Base-by-base conservation (phyloP, 805 yeast species). In the Saccharomyces jurei region DNA sequence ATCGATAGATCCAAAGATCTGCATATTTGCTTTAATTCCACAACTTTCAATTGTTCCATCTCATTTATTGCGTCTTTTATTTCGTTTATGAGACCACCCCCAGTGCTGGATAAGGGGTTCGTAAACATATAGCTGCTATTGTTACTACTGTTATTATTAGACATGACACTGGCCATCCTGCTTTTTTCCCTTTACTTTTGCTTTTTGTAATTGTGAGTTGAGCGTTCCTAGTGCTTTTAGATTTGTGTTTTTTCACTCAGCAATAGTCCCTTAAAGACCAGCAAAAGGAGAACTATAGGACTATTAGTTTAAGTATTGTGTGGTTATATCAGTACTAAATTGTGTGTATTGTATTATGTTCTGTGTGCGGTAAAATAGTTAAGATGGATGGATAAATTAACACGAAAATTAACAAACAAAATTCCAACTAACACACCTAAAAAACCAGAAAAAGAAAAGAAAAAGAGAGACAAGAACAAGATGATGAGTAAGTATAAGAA, bases 21-120 rank as follows among this genome's bases (percentile, higher is more conserved):
- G 31, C 84, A 78, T 1, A 84, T 62, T 26, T 71, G 75, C 65
- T 83, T 83, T 53, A 84, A 71, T 53, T 79, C 80, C 0, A 77
- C 68, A 1, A 83, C 81, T 59, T 77, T 79, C 58, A 81, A 63
- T n/a, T 58, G 60, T 44, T 60, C 64, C 57, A 77, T 58, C 31
- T 63, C 64, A 13, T 56, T 55, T 21, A 71, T 58, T 2, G 75
- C 72, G 46, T 70, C 68, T 48, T 68, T 60, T 27, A 67, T 63
- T 50, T 68, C 71, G 10, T 36, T 36, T 17, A 36, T 36, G 25
- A 36, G 44, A 17, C 44, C 44, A 21, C 44, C 44, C 4, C 44
- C 44, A 6, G 44, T 36, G 11, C 13, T n/a, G 44, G 44, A 36
- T 25, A 36, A 36, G 13, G 44, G 44, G 22, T 9, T 36, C 17